A percentile compares a stretch with the other conserved stretches of the same genome.
Conservation (phyloP, 129 eudicot species). For the Artemisia tridentata region DNA sequence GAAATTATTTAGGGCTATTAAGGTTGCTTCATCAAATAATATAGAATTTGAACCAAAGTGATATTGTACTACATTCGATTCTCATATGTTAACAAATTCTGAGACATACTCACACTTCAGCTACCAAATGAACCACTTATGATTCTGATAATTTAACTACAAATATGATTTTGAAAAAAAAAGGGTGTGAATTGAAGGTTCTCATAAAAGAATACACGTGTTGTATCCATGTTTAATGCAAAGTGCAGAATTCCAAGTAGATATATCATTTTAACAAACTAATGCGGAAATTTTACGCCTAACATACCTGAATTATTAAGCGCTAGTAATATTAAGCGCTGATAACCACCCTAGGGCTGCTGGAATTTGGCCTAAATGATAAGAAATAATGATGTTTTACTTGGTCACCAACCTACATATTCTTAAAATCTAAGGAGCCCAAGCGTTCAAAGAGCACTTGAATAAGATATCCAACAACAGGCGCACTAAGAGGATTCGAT, state of each 20-base stretch:
- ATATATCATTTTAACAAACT: background rate
- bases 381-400: conserved; percentile 12
- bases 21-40: conserved; percentile 3
- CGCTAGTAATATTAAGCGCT: too few relatives aligned
- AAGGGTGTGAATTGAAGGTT: background rate
- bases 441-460: conserved; percentile 72
- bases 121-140: background rate
- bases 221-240: conserved; percentile 6
- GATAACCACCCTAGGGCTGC: too few relatives aligned
- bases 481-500: too few relatives aligned
- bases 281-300: conserved; percentile 2
- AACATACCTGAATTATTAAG: too few relatives aligned
- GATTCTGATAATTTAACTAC: background rate
- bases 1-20: background rate
- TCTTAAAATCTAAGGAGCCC: conserved; percentile 71
- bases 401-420: conserved; percentile 59
- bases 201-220: background rate
- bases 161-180: background rate
- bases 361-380: background rate
- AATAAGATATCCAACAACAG: conserved; percentile 64
- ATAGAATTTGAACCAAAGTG: background rate
- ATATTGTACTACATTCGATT: conserved; percentile 1
- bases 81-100: conserved; percentile 7
- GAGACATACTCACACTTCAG: background rate
- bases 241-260: conserved; percentile 2